A percentile compares a stretch with the other conserved stretches of the same genome.
Conservation (phyloP, 2,329 filamentous ascomycete species). For the Fusarium sp. region DNA sequence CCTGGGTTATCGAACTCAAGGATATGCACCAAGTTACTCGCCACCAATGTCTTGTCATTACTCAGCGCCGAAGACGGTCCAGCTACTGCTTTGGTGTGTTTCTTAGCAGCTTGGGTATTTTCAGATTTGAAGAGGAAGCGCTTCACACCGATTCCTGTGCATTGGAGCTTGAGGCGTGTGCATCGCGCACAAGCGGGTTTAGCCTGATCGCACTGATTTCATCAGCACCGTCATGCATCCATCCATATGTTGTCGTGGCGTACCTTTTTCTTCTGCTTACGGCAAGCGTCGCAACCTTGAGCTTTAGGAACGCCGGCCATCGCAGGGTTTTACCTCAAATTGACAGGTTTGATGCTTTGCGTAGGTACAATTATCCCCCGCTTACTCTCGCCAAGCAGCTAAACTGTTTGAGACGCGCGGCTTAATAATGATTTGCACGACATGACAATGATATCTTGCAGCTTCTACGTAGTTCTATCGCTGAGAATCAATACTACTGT, state of each 20-base stretch:
- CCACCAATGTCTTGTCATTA: not conserved
- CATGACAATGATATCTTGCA: no score
- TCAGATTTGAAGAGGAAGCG: constrained; percentile 8
- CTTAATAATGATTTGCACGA: not conserved
- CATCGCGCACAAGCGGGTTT: constrained; percentile 15
- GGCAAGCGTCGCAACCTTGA: constrained; percentile 4
- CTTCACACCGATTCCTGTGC: constrained; percentile 2
- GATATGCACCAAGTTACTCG: not conserved
- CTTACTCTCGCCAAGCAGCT: not conserved
- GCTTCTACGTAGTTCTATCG: not conserved
- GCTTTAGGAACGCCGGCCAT: constrained; percentile 16
- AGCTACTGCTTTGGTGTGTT: not conserved
- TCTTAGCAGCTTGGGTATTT: not conserved
- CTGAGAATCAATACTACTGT: not conserved
- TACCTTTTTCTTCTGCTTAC: constrained; percentile 22
- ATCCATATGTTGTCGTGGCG: no score
- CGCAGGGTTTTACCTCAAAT: not conserved
- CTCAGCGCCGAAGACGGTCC: not conserved
- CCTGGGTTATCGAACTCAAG: not conserved
- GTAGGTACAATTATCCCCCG: not conserved
- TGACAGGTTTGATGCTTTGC: not conserved
- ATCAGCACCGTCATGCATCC: not conserved
- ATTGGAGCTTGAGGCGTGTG: not conserved
- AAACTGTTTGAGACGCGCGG: not conserved
- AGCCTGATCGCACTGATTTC: constrained; percentile 19